These are phyloP conservation scores for Aspergillus cavernicola DNA, from an alignment of 495 filamentous ascomycete genomes.

Conservation along the genomic window DNA sequence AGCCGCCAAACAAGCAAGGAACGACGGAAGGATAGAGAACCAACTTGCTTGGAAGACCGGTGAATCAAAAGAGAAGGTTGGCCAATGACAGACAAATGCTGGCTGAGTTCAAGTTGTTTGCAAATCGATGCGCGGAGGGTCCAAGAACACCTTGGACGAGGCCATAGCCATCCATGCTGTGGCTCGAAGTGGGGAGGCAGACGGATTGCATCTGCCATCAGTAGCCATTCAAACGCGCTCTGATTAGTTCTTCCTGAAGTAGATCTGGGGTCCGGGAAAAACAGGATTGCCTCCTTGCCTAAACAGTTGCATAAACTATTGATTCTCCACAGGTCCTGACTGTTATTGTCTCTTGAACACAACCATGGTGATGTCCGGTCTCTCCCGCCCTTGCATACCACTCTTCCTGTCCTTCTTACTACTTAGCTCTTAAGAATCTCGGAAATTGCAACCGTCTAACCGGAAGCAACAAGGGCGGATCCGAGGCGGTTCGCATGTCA, in stretches of 20 bases:
- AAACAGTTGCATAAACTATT: neutral
- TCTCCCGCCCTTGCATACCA: neutral
- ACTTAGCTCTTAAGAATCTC: neutral
- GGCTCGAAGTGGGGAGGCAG: slow-evolving; percentile 2
- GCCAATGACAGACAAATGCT: neutral
- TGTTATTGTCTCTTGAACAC: neutral
- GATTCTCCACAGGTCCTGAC: neutral
- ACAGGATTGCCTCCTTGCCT: slow-evolving; percentile 12
- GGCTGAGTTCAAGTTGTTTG: neutral
- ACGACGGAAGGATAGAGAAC: slow-evolving; percentile 10
- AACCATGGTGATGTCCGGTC: too few relatives aligned
- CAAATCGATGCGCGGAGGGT: neutral
- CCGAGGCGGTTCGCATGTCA: neutral
- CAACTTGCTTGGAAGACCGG: too few relatives aligned
- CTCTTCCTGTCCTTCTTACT: too few relatives aligned
- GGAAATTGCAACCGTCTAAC: slow-evolving; percentile 14
- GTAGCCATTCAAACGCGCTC: neutral
- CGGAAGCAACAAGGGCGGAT: neutral
- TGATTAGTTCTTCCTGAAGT: slow-evolving; percentile 1
- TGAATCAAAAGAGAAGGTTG: slow-evolving; percentile 12
- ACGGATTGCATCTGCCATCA: slow-evolving; percentile 1
- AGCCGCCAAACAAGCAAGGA: neutral
- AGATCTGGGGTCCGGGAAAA: slow-evolving; percentile 14
- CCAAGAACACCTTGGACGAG: neutral
- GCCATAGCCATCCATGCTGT: slow-evolving; percentile 6